phyloP scores from a whole-genome alignment of 2,329 filamentous ascomycete genomes.

The Fusarium luffae region DNA sequence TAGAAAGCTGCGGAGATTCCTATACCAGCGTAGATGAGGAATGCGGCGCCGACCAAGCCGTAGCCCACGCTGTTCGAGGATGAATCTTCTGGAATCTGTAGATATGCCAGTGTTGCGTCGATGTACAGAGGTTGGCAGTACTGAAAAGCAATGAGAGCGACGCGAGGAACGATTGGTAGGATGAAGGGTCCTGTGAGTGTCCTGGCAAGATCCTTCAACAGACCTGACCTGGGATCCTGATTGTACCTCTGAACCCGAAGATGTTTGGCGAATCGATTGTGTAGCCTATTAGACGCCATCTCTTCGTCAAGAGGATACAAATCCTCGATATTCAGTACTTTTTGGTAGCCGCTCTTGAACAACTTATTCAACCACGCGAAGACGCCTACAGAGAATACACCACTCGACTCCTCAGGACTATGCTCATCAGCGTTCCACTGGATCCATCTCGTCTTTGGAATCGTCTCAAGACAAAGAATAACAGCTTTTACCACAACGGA shows the following conservation, averaged over 20 bases:
- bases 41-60: conserved; percentile 56
- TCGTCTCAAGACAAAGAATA: conserved; percentile 53
- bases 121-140: conserved; percentile 59
- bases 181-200: conserved; percentile 50
- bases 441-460: conserved; percentile 54
- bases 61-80: conserved; percentile 49
- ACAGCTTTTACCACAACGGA: conserved; percentile 51
- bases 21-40: conserved; percentile 55
- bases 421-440: conserved; percentile 51
- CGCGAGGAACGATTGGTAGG: conserved; percentile 51
- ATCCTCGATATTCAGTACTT: conserved; percentile 48
- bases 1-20: conserved; percentile 55
- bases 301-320: conserved; percentile 51
- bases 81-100: conserved; percentile 41
- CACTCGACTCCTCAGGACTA: conserved; percentile 54
- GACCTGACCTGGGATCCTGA: conserved; percentile 41
- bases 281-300: conserved; percentile 41
- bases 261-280: conserved; percentile 28
- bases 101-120: conserved; percentile 50
- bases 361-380: conserved; percentile 53
- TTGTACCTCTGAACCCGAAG: conserved; percentile 43
- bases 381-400: conserved; percentile 48
- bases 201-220: conserved; percentile 46
- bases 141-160: conserved; percentile 54
- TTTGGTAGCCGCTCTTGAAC: conserved; percentile 51